Evolutionary conservation across 768 basidiomycete species (phyloP).

Genomic region (Leccinellum rugosiceps): DNA sequence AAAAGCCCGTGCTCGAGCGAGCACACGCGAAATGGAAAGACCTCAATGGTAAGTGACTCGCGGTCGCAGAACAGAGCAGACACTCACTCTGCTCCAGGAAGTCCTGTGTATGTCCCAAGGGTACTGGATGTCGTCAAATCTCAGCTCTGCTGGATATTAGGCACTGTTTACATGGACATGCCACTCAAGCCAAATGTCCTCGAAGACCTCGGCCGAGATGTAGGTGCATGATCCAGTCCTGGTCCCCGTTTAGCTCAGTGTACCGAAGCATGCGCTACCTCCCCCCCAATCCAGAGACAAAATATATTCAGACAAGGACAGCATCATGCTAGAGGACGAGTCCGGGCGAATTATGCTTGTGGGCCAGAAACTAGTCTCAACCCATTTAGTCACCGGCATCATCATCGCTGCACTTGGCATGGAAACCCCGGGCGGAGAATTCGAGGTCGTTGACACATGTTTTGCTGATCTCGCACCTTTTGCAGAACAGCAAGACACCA

Average conservation of each 20-base stretch:
- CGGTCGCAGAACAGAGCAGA: neutral
- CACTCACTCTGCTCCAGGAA: constrained; percentile 42
- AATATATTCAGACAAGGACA: constrained; percentile 74
- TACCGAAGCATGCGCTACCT: constrained; percentile 77
- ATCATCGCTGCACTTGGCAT: constrained; percentile 88
- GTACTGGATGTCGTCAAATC: constrained; percentile 87
- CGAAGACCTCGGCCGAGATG: constrained; percentile 90
- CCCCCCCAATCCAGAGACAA: constrained; percentile 75
- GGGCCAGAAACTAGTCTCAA: constrained; percentile 61
- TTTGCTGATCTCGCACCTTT: constrained; percentile 75
- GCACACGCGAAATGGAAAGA: constrained; percentile 52
- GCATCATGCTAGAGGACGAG: constrained; percentile 92
- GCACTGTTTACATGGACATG: constrained; percentile 99
- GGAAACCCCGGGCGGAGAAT: constrained; percentile 87
- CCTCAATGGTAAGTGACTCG: constrained; percentile 36
- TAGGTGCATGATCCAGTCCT: constrained; percentile 39
- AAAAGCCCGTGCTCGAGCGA: constrained; percentile 43
- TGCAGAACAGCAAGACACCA: constrained; percentile 20
- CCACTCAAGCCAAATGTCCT: constrained; percentile 98
- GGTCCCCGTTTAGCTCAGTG: constrained; percentile 2
- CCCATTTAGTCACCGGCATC: constrained; percentile 82
- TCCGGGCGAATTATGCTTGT: constrained; percentile 88
- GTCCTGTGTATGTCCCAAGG: constrained; percentile 67
- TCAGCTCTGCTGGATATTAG: constrained; percentile 84
- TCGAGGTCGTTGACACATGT: constrained; percentile 89